These are phyloP conservation scores for Astrothelium subdiscretum DNA, from an alignment of 495 filamentous ascomycete species.

Conservation along the genomic window DNA sequence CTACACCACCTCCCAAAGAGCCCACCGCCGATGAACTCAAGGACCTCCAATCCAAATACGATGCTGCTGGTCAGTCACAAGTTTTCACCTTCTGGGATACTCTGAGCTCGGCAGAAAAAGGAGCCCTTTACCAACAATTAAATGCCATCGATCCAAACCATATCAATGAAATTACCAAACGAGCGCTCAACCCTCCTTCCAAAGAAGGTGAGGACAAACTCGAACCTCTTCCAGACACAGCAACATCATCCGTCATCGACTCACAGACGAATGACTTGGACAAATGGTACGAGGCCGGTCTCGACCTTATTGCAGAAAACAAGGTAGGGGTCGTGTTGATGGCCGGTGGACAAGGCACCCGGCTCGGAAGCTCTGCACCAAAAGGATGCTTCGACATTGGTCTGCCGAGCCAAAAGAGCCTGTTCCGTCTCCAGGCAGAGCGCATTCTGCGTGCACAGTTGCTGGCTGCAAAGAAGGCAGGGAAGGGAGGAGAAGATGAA, in stretches of 20 bases:
- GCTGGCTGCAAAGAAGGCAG: constrained; percentile 61
- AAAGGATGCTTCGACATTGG: constrained; percentile 97
- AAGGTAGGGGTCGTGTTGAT: constrained; percentile 93
- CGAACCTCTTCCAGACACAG: constrained; percentile 83
- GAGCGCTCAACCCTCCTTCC: constrained; percentile 62
- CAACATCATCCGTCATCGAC: constrained; percentile 84
- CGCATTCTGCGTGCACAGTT: constrained; percentile 78
- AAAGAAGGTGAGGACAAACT: constrained; percentile 43
- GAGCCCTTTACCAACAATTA: constrained; percentile 69
- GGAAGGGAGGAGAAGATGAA: constrained; percentile 32
- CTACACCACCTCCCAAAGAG: constrained; percentile 38
- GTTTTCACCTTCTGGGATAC: constrained; percentile 86
- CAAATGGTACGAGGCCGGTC: constrained; percentile 72
- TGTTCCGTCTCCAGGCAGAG: constrained; percentile 97
- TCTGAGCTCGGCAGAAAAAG: constrained; percentile 60
- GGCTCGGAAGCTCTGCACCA: constrained; percentile 84
- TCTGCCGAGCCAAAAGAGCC: constrained; percentile 77
- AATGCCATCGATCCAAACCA: constrained; percentile 64
- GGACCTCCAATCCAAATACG: constrained; percentile 65
- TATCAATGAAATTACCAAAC: constrained; percentile 74
- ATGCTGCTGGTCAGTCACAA: constrained; percentile 69
- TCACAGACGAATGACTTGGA: constrained; percentile 69
- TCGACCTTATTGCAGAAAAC: constrained; percentile 75
- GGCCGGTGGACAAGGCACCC: constrained; percentile 93
- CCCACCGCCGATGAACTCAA: constrained; percentile 64